Evolutionary conservation across 2,329 filamentous ascomycete genomes (phyloP), one percentile per base, ranked within the genome.

Genomic region (Pyrenophora seminiperda): DNA sequence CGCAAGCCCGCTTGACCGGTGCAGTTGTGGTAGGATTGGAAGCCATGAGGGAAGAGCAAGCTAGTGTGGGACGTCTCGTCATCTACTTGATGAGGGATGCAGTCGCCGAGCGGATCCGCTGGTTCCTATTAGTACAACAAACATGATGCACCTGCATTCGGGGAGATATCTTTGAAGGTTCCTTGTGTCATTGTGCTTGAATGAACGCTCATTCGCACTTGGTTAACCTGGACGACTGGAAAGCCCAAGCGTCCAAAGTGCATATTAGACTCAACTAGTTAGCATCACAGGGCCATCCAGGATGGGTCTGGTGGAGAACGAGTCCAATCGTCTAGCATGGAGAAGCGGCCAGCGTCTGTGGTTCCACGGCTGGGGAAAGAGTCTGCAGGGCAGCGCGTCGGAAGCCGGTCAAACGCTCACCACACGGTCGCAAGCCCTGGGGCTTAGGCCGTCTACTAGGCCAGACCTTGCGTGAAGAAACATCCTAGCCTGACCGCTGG

Each of bases 1-100:
- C 73, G 66, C 73, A 75, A 47, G 73, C 73, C 62, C 73, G 64
- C 61, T 75, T 75, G 45, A 73, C 69, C 32, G 71, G 71, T 58
- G 72, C 59, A 41, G 71, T 66, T 36, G 67, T 62, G 53, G 65
- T 62, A 49, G 62, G 53, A 50, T 62, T 63, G 51, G 68, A 71
- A 47, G 65, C 50, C 65, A 69, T 71, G 54, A 48, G 60, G 61
- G 42, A 47, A 43, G 24, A 47, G 48, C 24, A 46, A 53, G 52
- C 59, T 60, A 63, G 57, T 53, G 51, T 50, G 55, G 42, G 54
- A 50, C 43, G 41, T 56, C 52, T 57, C 50, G 60, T 63, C 54
- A 60, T 63, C 59, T 50, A 58, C 62, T 52, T 45, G 41, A 45
- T 56, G 57, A 58, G 58, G 52, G 53, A 54, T 49, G 38, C 56